Conservation (phyloP, 129 eudicot species). For the Ambrosia trifida region DNA sequence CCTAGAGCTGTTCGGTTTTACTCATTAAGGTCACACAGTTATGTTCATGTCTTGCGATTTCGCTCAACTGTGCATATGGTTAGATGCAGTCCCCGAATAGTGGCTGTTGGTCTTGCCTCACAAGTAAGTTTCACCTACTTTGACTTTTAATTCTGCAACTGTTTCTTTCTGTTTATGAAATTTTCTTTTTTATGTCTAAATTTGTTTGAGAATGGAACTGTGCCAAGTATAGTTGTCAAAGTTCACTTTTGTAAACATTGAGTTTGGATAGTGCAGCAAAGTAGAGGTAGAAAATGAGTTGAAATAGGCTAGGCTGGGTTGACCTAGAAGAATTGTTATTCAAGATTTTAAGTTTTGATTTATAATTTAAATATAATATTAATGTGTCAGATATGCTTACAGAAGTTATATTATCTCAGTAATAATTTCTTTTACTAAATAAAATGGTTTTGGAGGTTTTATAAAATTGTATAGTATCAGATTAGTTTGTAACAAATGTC, state of each 20-base stretch:
- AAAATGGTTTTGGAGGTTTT: neutral
- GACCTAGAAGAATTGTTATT: neutral
- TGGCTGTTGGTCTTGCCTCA: slow-evolving; percentile 86
- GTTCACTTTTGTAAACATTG: slow-evolving; percentile 13
- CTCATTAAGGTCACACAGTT: slow-evolving; percentile 76
- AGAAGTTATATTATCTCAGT: neutral
- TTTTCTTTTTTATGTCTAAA: slow-evolving; percentile 1
- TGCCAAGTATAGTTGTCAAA: slow-evolving; percentile 14
- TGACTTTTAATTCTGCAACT: neutral
- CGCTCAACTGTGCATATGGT: slow-evolving; percentile 85
- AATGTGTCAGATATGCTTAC: neutral
- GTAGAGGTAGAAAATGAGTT: no score
- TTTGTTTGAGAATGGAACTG: slow-evolving; percentile 22
- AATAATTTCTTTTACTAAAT: neutral
- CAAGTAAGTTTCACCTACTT: slow-evolving; percentile 56
- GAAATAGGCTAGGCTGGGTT: neutral
- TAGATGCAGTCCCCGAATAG: slow-evolving; percentile 84
- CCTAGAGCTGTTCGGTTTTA: slow-evolving; percentile 87
- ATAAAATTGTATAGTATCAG: slow-evolving; percentile 9
- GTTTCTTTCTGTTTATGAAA: slow-evolving; percentile 3
- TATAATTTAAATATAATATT: neutral
- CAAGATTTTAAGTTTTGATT: neutral
- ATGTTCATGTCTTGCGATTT: slow-evolving; percentile 72
- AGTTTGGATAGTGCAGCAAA: neutral
- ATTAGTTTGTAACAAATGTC: slow-evolving; percentile 4